Evolutionary conservation across 345 rosid genomes (phyloP).

Genomic region (Eucalyptus viminalis): DNA sequence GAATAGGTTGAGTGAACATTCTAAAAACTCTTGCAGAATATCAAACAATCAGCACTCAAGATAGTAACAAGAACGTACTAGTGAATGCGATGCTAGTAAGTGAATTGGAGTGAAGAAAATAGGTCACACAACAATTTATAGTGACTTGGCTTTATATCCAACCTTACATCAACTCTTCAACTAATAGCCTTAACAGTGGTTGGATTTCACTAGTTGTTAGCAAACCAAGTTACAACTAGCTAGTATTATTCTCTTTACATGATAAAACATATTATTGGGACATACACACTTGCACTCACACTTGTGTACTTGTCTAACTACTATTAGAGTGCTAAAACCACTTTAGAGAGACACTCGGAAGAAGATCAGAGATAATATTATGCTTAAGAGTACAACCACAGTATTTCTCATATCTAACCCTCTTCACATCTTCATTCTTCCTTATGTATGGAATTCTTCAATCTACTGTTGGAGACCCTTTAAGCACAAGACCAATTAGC

Average conservation of each 20-base stretch:
- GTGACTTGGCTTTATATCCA: neutral
- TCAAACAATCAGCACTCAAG: too few relatives aligned
- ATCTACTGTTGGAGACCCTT: neutral
- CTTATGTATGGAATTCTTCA: neutral
- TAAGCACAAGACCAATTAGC: neutral
- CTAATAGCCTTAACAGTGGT: fast-evolving
- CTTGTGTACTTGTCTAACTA: neutral
- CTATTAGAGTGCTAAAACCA: neutral
- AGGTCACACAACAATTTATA: neutral
- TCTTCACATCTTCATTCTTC: neutral
- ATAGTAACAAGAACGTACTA: too few relatives aligned
- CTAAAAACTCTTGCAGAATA: too few relatives aligned
- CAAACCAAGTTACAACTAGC: neutral
- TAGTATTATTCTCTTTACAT: neutral
- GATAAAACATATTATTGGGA: neutral
- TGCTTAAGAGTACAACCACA: neutral
- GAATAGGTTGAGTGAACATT: too few relatives aligned
- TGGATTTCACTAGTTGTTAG: neutral
- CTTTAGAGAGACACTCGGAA: neutral
- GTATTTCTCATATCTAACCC: neutral
- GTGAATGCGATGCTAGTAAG: neutral
- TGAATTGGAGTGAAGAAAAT: neutral
- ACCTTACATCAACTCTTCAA: neutral
- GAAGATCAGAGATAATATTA: neutral
- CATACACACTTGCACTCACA: neutral